A percentile compares a stretch with the other conserved stretches of the same genome.
Evolutionary conservation across 1,284 basidiomycete genomes (phyloP).

Genomic region (Cryptococcus sp.): DNA sequence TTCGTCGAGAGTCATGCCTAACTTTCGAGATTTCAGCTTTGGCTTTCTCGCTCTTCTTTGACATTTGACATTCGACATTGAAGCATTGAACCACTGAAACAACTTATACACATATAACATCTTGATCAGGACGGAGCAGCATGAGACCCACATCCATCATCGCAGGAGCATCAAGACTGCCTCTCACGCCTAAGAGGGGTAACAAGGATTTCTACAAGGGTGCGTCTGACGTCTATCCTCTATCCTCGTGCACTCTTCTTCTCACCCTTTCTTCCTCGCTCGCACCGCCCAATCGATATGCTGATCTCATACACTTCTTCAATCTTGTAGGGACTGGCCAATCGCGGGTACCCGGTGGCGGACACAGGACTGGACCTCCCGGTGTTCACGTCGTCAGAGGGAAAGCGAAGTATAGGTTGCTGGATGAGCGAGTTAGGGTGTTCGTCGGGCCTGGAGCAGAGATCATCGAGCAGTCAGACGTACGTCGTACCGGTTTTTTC

Average conservation of each 20-base stretch:
- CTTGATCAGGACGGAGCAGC: background rate
- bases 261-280: no score
- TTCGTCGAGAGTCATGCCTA: no score
- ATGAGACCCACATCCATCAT: conserved; percentile 48
- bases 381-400: conserved; percentile 76
- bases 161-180: conserved; percentile 66
- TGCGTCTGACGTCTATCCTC: conserved; percentile 43
- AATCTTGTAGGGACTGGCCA: conserved; percentile 69
- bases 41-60: no score
- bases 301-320: background rate
- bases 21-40: no score
- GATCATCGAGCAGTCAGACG: conserved; percentile 64
- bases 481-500: conserved; percentile 53
- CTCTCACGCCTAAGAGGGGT: conserved; percentile 77
- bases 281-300: background rate
- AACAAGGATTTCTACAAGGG: conserved; percentile 96
- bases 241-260: background rate
- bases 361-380: conserved; percentile 82
- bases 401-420: conserved; percentile 71
- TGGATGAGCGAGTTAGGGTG: conserved; percentile 78
- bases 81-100: no score
- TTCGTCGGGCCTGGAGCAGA: conserved; percentile 76
- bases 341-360: conserved; percentile 70
- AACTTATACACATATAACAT: no score
- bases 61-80: no score